phyloP scores from a whole-genome alignment of 139 green algal species.

The Mesostigma viride region DNA sequence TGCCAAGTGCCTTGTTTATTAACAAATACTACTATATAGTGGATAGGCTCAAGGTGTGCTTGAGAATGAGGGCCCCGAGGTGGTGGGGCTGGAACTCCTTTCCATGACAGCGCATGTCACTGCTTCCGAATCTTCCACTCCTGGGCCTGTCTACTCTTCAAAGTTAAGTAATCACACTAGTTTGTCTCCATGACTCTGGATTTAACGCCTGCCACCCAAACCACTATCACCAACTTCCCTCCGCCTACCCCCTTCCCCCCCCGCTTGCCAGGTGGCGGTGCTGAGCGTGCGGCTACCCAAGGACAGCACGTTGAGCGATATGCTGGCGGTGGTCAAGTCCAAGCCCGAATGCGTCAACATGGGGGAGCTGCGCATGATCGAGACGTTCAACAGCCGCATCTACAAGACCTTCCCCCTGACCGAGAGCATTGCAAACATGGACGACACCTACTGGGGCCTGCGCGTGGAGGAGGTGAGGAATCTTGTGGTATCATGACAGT shows the following conservation, averaged over 20 bases:
- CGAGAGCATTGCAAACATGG: slow-evolving; percentile 51
- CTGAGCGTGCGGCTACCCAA: slow-evolving; percentile 59
- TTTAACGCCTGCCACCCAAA: not conserved
- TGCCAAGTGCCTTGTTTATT: no score
- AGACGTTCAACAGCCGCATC: slow-evolving; percentile 62
- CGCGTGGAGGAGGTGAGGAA: slow-evolving; percentile 34
- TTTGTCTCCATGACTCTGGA: not conserved
- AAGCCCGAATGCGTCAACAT: slow-evolving; percentile 7
- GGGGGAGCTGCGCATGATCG: slow-evolving; percentile 67
- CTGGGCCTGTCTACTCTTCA: not conserved
- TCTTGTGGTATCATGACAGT: no score
- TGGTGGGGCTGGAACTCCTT: no score
- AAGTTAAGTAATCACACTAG: not conserved
- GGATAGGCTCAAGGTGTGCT: no score
- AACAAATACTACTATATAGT: no score
- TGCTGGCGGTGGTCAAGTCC: slow-evolving; percentile 52
- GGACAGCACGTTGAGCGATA: slow-evolving; percentile 50
- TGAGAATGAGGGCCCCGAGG: no score
- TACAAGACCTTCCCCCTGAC: slow-evolving; percentile 53
- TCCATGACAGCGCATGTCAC: no score
- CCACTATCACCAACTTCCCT: not conserved
- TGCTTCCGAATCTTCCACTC: no score
- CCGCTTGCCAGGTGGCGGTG: slow-evolving; percentile 16
- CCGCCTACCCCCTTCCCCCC: not conserved
- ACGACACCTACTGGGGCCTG: slow-evolving; percentile 69